phyloP scores from a whole-genome alignment of 2,329 filamentous ascomycete species.

The Penicillium fuscoglaucum region DNA sequence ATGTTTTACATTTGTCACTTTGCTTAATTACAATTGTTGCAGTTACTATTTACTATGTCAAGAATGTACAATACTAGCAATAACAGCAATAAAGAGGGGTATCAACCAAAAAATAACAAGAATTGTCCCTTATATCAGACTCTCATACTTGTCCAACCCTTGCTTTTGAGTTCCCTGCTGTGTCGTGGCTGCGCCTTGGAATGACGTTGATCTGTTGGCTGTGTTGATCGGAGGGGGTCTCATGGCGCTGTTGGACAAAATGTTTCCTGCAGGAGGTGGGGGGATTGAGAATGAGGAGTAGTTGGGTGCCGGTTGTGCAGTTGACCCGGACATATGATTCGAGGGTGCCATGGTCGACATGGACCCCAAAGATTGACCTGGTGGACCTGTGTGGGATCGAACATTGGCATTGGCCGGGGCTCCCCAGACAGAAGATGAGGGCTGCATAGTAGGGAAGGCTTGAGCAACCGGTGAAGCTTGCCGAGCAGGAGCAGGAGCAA shows the following conservation, averaged over 20 bases:
- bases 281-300: conserved; percentile 45
- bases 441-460: conserved; percentile 33
- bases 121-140: conserved; percentile 47
- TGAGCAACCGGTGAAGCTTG: conserved; percentile 32
- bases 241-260: conserved; percentile 23
- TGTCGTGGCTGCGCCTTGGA: conserved; percentile 25
- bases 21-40: neutral
- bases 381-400: conserved; percentile 17
- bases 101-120: conserved; percentile 12
- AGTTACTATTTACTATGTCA: conserved; percentile 7
- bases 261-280: conserved; percentile 36
- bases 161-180: conserved; percentile 33
- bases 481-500: conserved; percentile 47
- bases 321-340: conserved; percentile 16
- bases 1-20: neutral
- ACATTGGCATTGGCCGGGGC: conserved; percentile 19
- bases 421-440: conserved; percentile 30
- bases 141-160: conserved; percentile 59
- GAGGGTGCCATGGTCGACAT: conserved; percentile 29
- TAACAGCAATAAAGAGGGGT: conserved; percentile 7
- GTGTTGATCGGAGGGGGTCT: conserved; percentile 19
- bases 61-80: neutral
- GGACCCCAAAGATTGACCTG: conserved; percentile 26
- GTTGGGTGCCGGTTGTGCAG: conserved; percentile 27
- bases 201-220: conserved; percentile 22